phyloP scores from a whole-genome alignment of 805 yeast species.

The Metschnikowia lunata region DNA sequence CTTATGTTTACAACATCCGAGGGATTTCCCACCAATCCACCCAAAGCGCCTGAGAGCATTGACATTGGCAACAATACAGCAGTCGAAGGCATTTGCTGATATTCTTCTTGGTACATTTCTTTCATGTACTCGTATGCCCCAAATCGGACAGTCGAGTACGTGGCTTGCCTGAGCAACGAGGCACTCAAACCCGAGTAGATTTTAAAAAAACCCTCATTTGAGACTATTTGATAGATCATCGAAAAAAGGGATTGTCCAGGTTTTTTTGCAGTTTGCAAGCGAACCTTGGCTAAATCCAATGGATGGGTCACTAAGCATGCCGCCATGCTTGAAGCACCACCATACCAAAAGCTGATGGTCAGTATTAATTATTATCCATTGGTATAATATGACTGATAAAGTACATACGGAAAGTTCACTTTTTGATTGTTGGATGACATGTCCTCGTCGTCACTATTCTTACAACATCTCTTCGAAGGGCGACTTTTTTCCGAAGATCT shows the following conservation, averaged over 20 bases:
- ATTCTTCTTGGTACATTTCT: constrained; percentile 41
- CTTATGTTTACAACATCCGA: constrained; percentile 83
- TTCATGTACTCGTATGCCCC: constrained; percentile 81
- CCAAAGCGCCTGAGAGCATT: constrained; percentile 80
- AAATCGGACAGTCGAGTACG: constrained; percentile 81
- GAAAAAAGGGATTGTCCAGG: constrained; percentile 61
- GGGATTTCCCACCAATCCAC: constrained; percentile 85
- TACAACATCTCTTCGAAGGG: too few species aligned
- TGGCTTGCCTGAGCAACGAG: constrained; percentile 77
- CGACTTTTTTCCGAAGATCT: too few species aligned
- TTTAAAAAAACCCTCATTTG: constrained; percentile 61
- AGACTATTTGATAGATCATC: constrained; percentile 57
- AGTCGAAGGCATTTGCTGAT: constrained; percentile 49
- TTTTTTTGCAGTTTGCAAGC: constrained; percentile 70
- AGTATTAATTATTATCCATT: constrained; percentile 1
- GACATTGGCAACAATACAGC: constrained; percentile 65
- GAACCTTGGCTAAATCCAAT: constrained; percentile 78
- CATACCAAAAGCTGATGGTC: constrained; percentile 50
- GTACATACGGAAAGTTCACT: constrained; percentile 21
- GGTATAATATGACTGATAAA: background rate
- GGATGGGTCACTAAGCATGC: constrained; percentile 77
- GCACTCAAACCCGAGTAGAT: constrained; percentile 83
- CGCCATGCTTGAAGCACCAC: constrained; percentile 64
- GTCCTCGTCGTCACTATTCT: too few species aligned
- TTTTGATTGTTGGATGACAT: constrained; percentile 17